Base-by-base conservation (phyloP, 2,329 filamentous ascomycete species). In the Ophiostoma fasciatum region DNA sequence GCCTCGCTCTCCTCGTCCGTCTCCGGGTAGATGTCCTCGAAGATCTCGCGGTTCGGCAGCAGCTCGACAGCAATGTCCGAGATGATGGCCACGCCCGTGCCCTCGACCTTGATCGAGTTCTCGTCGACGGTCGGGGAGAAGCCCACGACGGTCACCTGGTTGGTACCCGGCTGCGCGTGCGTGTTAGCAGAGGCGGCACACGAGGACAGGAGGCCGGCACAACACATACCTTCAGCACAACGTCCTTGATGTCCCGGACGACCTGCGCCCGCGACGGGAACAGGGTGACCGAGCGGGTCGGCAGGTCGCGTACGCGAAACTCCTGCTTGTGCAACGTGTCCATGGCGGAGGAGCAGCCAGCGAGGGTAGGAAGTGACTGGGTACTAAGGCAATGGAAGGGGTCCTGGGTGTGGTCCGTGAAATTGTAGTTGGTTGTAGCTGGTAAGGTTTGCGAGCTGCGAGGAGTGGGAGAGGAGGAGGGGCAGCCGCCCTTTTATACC, bases 181-280 rank as follows among this genome's bases (percentile, higher is more conserved):
- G 9, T 26, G 13, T 33, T 23, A 31, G n/a, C 17, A 23, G 7
- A 27, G 6, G 15, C 6, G 18, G 5, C 25, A n/a, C 12, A n/a
- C 1, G 30, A n/a, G n/a, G n/a, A n/a, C n/a, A n/a, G n/a, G n/a
- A n/a, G n/a, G n/a, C n/a, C n/a, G n/a, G n/a, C n/a, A n/a, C n/a
- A n/a, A n/a, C n/a, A n/a, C 49, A 43, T 49, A 63, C 58, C 49
- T 62, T 58, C 15, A 74, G 58, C 2, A 49, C 46, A 13, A 78
- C 56, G 43, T 68, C 55, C 39, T 64, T 66, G 48, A 80, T 64
- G 36, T 77, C 69, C 19, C 74, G 64, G 11, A 68, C 61, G 21
- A 80, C 53, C 32, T 75, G 73, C 2, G 75, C 76, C 42, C 67
- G 59, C 2, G 60, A 59, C 0, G 75, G 74, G 40, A 76, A 78